These are phyloP conservation scores for Cucurbita ficifolia DNA, from an alignment of 306 rosid species.

Conservation along the genomic window DNA sequence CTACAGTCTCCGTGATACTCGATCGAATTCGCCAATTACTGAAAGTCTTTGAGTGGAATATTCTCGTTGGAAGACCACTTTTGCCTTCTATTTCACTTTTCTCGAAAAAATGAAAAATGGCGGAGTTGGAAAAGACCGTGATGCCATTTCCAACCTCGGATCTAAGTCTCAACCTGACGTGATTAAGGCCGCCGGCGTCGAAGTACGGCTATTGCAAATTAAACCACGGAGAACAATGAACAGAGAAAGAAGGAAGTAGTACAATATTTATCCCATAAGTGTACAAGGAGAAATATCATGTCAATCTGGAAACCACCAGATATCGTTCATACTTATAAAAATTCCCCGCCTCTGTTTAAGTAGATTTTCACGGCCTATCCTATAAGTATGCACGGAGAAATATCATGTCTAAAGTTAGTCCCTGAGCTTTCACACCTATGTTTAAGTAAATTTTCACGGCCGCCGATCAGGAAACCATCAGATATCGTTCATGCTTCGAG, in stretches of 20 bases:
- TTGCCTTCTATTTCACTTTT: not conserved
- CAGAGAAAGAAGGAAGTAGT: not conserved
- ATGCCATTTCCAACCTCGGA: not conserved
- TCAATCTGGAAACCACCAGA: not conserved
- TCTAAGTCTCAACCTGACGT: not conserved
- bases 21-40: not conserved
- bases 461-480: not conserved
- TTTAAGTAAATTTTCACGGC: not conserved
- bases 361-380: too few species aligned
- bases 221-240: not conserved
- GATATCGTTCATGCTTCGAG: not conserved
- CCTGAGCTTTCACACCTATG: too few species aligned
- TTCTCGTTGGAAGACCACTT: not conserved
- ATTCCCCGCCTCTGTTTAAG: too few species aligned
- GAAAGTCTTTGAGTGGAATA: not conserved
- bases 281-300: not conserved
- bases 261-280: not conserved
- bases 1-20: not conserved
- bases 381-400: too few species aligned
- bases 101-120: not conserved
- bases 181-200: not conserved
- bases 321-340: not conserved
- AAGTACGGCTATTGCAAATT: not conserved
- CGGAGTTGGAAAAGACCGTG: not conserved
- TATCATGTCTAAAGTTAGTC: too few species aligned